Percentiles rank a stretch among this genome's conserved stretches.
These are phyloP conservation scores for Leccinum subspadiceum DNA, from an alignment of 1,284 basidiomycete genomes.

Conservation along the genomic window DNA sequence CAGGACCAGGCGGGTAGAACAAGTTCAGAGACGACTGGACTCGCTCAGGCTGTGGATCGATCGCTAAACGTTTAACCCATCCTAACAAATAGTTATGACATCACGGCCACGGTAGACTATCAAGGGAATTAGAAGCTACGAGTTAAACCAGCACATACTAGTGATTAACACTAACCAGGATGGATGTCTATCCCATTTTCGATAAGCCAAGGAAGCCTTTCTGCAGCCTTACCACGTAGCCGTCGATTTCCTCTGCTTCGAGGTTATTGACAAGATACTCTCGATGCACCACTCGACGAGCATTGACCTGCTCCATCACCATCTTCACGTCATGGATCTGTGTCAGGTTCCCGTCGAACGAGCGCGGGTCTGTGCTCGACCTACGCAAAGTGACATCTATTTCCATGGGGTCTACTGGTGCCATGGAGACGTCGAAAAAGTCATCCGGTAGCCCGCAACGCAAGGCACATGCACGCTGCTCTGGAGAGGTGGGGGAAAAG, in stretches of 20 bases:
- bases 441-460: constrained; percentile 26
- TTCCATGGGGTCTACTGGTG: constrained; percentile 43
- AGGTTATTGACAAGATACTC: constrained; percentile 55
- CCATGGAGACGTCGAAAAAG: constrained; percentile 46
- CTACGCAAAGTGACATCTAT: constrained; percentile 34
- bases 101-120: background rate
- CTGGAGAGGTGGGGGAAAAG: constrained; percentile 56
- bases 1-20: too few relatives aligned
- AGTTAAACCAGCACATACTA: background rate
- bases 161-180: background rate
- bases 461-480: constrained; percentile 38
- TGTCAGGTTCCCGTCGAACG: constrained; percentile 16
- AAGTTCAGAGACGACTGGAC: too few relatives aligned
- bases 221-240: constrained; percentile 47
- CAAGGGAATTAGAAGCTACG: background rate
- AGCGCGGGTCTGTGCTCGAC: constrained; percentile 2
- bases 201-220: constrained; percentile 47
- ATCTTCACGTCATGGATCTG: constrained; percentile 38
- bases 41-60: too few relatives aligned
- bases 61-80: too few relatives aligned
- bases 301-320: constrained; percentile 54
- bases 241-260: constrained; percentile 48
- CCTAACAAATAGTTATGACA: background rate
- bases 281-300: constrained; percentile 48
- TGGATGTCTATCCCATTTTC: background rate